Percentiles rank a stretch among this genome's conserved stretches.
Conservation (phyloP, 2,329 filamentous ascomycete genomes). For the Harringtonia aguacate region DNA sequence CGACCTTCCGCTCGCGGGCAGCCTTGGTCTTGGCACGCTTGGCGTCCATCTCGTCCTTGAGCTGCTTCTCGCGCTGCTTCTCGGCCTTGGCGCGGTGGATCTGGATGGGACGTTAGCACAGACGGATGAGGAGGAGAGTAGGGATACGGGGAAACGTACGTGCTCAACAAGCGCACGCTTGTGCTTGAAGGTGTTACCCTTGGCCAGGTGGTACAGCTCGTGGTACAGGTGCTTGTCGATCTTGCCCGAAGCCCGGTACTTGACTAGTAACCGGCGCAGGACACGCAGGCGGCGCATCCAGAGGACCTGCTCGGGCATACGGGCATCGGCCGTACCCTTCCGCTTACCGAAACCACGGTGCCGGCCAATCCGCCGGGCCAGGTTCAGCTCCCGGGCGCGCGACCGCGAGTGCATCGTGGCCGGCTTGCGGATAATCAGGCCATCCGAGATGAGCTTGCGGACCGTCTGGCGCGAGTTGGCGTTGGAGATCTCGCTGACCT, state of each 20-base stretch:
- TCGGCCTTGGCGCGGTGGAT: slow-evolving; percentile 99
- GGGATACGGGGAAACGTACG: slow-evolving; percentile 53
- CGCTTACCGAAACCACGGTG: slow-evolving; percentile 99
- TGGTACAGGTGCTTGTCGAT: slow-evolving; percentile 99
- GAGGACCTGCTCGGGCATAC: slow-evolving; percentile 97
- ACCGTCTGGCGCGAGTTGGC: slow-evolving; percentile 99
- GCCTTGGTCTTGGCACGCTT: slow-evolving; percentile 99
- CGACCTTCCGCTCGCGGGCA: slow-evolving; percentile 94
- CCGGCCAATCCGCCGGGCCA: slow-evolving; percentile 86
- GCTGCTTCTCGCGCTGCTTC: slow-evolving; percentile 87
- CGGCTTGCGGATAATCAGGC: slow-evolving; percentile 99
- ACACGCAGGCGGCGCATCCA: slow-evolving; percentile 99
- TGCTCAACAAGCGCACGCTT: slow-evolving; percentile 99
- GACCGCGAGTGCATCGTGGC: slow-evolving; percentile 99
- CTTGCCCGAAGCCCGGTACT: slow-evolving; percentile 99
- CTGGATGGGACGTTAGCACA: slow-evolving; percentile 38
- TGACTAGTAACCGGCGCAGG: slow-evolving; percentile 96
- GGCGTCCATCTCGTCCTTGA: slow-evolving; percentile 99
- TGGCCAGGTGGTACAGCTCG: slow-evolving; percentile 99
- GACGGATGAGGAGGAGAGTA: background rate
- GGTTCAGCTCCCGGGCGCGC: slow-evolving; percentile 89
- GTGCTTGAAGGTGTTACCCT: slow-evolving; percentile 99
- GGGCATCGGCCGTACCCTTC: slow-evolving; percentile 99
- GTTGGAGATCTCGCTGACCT: slow-evolving; percentile 98
- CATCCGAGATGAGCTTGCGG: slow-evolving; percentile 99